A percentile compares a stretch with the other conserved stretches of the same genome.
Evolutionary conservation across 352 stramenopile species (phyloP).

Genomic region (Blastocystis sp.): DNA sequence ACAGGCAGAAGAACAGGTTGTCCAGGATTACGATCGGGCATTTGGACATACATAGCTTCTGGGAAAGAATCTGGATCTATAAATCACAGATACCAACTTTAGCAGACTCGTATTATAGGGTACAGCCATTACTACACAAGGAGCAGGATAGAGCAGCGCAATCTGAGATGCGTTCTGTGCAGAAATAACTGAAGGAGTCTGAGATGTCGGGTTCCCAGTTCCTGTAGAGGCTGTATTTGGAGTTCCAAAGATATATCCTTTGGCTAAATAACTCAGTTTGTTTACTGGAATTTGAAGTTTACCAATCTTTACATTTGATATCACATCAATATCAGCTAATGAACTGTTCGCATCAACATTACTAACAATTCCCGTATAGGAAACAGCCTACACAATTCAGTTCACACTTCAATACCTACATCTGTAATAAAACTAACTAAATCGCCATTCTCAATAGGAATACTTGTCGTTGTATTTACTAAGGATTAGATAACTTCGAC

Average conservation of each 20-base stretch:
- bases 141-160: slow-evolving; percentile 56
- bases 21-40: slow-evolving; percentile 18
- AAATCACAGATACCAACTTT: not conserved
- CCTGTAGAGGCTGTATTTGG: not conserved
- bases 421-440: slow-evolving; percentile 42
- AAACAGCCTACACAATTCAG: not conserved
- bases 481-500: not conserved
- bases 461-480: not conserved
- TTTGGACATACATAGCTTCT: slow-evolving; percentile 65
- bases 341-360: not conserved
- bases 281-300: slow-evolving; percentile 25
- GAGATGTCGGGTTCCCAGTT: not conserved
- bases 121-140: slow-evolving; percentile 66
- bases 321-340: slow-evolving; percentile 17
- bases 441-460: slow-evolving; percentile 57
- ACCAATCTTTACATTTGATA: slow-evolving; percentile 18
- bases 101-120: slow-evolving; percentile 48
- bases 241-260: slow-evolving; percentile 31
- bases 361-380: slow-evolving; percentile 33
- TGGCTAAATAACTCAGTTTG: slow-evolving; percentile 59
- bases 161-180: slow-evolving; percentile 51
- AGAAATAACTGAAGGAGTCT: not conserved
- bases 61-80: slow-evolving; percentile 67
- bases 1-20: slow-evolving; percentile 57
- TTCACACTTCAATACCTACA: not conserved